Evolutionary conservation across 306 rosid species (phyloP).

Genomic region (Trifolium pratense): DNA sequence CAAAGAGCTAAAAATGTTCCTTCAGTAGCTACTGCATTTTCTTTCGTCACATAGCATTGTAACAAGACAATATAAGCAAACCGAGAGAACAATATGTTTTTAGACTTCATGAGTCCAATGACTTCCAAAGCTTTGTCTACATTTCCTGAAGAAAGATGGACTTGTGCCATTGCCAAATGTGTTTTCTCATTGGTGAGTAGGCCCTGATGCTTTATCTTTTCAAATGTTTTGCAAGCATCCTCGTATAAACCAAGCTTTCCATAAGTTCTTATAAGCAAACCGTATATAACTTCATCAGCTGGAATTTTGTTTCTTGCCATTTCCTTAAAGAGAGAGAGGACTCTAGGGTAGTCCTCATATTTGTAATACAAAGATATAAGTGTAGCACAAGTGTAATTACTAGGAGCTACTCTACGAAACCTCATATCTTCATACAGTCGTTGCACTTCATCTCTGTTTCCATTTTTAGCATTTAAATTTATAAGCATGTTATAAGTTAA

Average conservation of each 20-base stretch:
- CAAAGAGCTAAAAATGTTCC: conserved; percentile 66
- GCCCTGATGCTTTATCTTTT: conserved; percentile 69
- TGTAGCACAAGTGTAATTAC: conserved; percentile 88
- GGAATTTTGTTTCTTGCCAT: conserved; percentile 66
- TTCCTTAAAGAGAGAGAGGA: conserved; percentile 84
- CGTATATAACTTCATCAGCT: conserved; percentile 92
- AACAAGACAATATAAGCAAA: conserved; percentile 84
- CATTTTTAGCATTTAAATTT: conserved; percentile 63
- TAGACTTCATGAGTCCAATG: conserved; percentile 78
- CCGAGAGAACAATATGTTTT: conserved; percentile 68
- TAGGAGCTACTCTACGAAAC: conserved; percentile 66
- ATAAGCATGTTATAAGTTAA: conserved; percentile 76
- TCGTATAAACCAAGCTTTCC: conserved; percentile 86
- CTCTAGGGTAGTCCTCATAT: conserved; percentile 80
- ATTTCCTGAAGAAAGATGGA: conserved; percentile 76
- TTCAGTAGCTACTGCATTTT: conserved; percentile 76
- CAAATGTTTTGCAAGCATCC: conserved; percentile 79
- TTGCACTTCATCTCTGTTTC: conserved; percentile 62
- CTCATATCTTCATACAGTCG: conserved; percentile 78
- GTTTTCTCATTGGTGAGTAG: conserved; percentile 85
- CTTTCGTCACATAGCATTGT: conserved; percentile 84
- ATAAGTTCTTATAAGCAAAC: conserved; percentile 88
- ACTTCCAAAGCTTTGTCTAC: conserved; percentile 67
- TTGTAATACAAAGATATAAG: conserved; percentile 84
- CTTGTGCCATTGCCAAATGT: conserved; percentile 93